These are phyloP conservation scores for Beauveria caledonica DNA, from an alignment of 2,329 filamentous ascomycete species.

Conservation along the genomic window DNA sequence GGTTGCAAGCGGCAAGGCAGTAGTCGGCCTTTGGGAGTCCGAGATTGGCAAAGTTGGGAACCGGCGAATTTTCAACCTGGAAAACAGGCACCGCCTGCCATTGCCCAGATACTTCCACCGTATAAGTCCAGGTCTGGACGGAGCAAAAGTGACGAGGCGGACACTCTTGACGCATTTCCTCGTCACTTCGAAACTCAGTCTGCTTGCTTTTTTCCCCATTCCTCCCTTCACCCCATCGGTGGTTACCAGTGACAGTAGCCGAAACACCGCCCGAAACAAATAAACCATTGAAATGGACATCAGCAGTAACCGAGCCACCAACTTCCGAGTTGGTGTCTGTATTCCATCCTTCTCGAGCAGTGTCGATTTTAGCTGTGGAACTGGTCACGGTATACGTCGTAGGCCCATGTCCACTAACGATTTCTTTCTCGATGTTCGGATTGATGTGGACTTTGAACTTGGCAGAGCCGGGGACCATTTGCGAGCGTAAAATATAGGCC, in stretches of 20 bases:
- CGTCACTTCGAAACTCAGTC: background rate
- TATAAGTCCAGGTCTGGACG: background rate
- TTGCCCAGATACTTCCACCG: background rate
- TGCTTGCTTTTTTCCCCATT: background rate
- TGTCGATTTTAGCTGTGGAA: background rate
- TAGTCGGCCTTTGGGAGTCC: background rate
- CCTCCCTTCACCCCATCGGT: background rate
- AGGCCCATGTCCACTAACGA: background rate
- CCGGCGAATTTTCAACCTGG: background rate
- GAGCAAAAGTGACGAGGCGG: background rate
- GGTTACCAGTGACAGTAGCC: background rate
- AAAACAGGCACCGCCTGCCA: background rate
- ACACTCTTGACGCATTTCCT: background rate
- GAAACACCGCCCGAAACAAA: background rate
- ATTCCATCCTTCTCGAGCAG: background rate
- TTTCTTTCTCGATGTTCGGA: background rate
- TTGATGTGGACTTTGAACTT: background rate
- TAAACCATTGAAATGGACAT: background rate
- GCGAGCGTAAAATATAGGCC: background rate
- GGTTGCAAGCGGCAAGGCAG: background rate
- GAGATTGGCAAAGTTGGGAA: background rate
- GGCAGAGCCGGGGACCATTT: background rate
- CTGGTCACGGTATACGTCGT: background rate
- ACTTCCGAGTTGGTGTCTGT: background rate
- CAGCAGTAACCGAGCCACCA: background rate